Conservation (phyloP, 306 rosid species). For the Quercus aquifolioides region DNA sequence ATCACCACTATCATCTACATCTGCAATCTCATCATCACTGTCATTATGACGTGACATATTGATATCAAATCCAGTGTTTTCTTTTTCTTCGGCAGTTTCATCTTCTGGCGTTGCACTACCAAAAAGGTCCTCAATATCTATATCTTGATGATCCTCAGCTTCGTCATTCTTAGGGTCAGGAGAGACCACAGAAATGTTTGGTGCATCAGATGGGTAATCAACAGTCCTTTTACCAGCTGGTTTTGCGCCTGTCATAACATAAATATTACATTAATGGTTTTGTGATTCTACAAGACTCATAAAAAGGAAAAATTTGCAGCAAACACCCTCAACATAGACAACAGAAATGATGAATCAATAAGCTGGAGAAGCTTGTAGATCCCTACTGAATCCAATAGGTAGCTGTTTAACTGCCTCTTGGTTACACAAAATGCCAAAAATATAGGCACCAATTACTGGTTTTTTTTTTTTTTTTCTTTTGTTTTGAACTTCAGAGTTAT, state of each 20-base stretch:
- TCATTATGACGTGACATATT: constrained; percentile 47
- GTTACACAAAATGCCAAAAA: neutral
- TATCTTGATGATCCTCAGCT: constrained; percentile 64
- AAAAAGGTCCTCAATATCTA: constrained; percentile 65
- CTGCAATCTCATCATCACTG: constrained; percentile 83
- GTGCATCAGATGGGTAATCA: constrained; percentile 49
- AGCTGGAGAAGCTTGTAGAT: neutral
- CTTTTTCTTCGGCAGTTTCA: constrained; percentile 56
- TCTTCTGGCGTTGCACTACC: constrained; percentile 63
- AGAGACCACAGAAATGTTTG: constrained; percentile 38
- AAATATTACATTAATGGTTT: constrained; percentile 13
- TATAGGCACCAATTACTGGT: neutral
- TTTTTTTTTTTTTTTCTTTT: no score
- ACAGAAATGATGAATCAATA: neutral
- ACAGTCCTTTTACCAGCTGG: constrained; percentile 37
- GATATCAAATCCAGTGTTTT: constrained; percentile 58
- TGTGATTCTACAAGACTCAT: neutral
- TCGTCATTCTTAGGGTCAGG: constrained; percentile 56
- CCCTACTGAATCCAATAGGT: neutral
- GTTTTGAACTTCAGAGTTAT: no score
- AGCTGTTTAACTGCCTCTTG: neutral
- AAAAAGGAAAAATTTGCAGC: neutral
- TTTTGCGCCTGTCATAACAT: constrained; percentile 49
- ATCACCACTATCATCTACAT: constrained; percentile 84
- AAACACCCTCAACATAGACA: neutral